Evolutionary conservation across 495 filamentous ascomycete species (phyloP), one percentile per base, ranked within the genome.

Genomic region (Tuber microsphaerosporum): DNA sequence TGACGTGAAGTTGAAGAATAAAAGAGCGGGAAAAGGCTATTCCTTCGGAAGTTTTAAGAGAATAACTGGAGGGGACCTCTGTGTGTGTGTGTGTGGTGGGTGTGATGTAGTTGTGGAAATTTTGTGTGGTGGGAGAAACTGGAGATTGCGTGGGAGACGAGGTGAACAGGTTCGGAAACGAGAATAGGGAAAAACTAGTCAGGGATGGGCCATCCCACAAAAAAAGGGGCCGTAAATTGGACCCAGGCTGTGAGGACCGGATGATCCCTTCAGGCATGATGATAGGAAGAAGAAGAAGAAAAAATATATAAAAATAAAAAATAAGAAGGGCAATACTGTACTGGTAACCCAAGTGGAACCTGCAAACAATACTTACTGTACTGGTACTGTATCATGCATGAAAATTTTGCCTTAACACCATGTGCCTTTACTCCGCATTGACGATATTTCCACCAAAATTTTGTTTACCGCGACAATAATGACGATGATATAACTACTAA

Each of bases 91-190:
- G 72, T n/a, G 77, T 77, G 75, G 75, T n/a, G 70, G 71, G 71
- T 74, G 72, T 43, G 74, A 71, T 75, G 72, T 79, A 69, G 76
- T 71, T 69, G 71, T 56, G 48, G 48, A 56, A 56, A 10, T 20
- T 61, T 26, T 61, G 51, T 61, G 71, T 70, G 75, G 73, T 73
- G 72, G 71, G 75, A 71, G 77, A 71, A 77, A 76, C 70, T 77
- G 77, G 79, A 75, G 76, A 78, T 79, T 79, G 77, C 72, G 77
- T 78, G 75, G 76, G 77, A 75, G 76, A 75, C 45, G 76, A 79
- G 72, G 76, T 77, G 71, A 79, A 73, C 70, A 76, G 72, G 26
- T 3, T 73, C 70, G 44, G 73, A 79, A 79, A 79, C 76, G 77
- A 75, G 78, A 76, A 79, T 75, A 79, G 77, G 73, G 77, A 79